A percentile compares a stretch with the other conserved stretches of the same genome.
phyloP scores from a whole-genome alignment of 208 protist genomes.

The Acanthamoeba healyi region DNA sequence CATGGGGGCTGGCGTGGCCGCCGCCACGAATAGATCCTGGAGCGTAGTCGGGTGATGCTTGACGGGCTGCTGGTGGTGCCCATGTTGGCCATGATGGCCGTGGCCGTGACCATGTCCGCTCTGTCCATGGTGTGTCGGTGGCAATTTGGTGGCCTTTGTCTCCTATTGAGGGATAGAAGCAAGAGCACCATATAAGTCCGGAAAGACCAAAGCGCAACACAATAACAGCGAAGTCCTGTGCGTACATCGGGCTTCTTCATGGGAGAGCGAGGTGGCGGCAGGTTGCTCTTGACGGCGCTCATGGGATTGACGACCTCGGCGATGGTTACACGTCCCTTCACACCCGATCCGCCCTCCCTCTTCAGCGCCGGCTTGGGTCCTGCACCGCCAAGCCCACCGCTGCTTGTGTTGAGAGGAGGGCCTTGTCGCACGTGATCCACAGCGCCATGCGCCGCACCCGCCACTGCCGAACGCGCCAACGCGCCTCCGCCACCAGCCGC shows the following conservation, averaged over 20 bases:
- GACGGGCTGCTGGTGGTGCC: neutral
- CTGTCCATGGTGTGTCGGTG: neutral
- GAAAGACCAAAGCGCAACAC: no score
- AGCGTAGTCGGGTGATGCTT: constrained; percentile 47
- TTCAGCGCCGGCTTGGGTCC: neutral
- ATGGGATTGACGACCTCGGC: neutral
- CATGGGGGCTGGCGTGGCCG: neutral
- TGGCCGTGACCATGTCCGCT: neutral
- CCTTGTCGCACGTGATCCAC: no score
- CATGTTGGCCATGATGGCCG: neutral
- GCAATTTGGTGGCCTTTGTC: no score
- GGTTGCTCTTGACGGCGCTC: neutral
- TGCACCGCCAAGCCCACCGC: no score
- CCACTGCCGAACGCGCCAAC: no score
- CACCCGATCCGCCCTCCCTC: neutral
- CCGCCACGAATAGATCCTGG: constrained; percentile 13
- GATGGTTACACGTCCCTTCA: neutral
- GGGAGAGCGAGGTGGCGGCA: neutral
- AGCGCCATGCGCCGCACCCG: no score
- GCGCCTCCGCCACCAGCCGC: no score
- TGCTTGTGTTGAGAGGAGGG: no score
- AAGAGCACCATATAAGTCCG: no score
- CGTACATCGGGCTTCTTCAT: neutral
- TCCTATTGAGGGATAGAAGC: no score
- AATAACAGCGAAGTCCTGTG: no score